phyloP scores from a whole-genome alignment of 352 stramenopile species.

The Phytophthora boehmeriae region DNA sequence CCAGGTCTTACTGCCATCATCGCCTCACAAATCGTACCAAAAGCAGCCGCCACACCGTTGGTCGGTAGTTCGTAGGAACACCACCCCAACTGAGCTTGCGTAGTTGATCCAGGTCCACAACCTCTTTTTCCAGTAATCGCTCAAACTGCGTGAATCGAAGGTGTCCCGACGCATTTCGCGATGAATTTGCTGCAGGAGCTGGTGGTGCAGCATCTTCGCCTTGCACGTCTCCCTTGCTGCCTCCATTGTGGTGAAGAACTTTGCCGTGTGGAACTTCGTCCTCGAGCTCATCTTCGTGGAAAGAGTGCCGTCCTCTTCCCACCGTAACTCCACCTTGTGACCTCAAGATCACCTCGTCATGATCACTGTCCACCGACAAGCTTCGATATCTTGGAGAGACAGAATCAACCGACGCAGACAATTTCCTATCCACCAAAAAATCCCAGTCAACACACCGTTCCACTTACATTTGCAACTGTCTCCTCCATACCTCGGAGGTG shows the following conservation, averaged over 20 bases:
- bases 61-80: constrained; percentile 83
- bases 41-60: constrained; percentile 96
- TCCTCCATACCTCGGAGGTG: constrained; percentile 44
- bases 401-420: constrained; percentile 36
- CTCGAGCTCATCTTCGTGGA: constrained; percentile 32
- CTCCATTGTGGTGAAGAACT: constrained; percentile 6
- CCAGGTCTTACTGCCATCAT: not conserved
- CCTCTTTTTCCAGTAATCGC: constrained; percentile 67
- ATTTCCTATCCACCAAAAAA: constrained; percentile 31
- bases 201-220: constrained; percentile 1
- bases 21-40: constrained; percentile 61
- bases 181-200: constrained; percentile 22
- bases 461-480: not conserved
- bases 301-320: constrained; percentile 17
- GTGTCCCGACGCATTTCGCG: constrained; percentile 70
- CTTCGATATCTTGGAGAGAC: constrained; percentile 25
- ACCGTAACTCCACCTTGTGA: constrained; percentile 24
- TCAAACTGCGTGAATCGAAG: constrained; percentile 80
- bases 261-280: constrained; percentile 17
- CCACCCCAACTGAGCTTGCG: constrained; percentile 93
- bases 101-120: constrained; percentile 91
- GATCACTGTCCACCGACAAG: constrained; percentile 29
- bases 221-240: constrained; percentile 10
- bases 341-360: constrained; percentile 29
- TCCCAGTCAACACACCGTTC: not conserved